Conservation (phyloP, 306 rosid genomes). For the Notholithocarpus densiflorus region DNA sequence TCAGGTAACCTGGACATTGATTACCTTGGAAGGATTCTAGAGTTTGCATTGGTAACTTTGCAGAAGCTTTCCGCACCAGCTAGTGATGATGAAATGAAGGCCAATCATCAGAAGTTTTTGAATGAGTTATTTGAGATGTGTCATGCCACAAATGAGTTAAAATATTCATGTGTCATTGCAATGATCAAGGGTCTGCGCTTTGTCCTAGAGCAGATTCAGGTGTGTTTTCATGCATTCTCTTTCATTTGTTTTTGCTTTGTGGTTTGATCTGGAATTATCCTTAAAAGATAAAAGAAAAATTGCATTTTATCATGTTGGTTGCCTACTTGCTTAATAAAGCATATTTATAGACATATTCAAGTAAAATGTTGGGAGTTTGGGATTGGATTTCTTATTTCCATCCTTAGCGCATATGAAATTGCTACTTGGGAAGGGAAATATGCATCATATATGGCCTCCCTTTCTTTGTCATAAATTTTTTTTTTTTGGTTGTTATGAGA, state of each 20-base stretch:
- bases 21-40: slow-evolving; percentile 79
- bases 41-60: slow-evolving; percentile 73
- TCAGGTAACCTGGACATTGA: slow-evolving; percentile 76
- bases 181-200: slow-evolving; percentile 80
- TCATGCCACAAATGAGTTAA: slow-evolving; percentile 44
- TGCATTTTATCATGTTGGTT: not conserved
- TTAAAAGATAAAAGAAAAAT: not conserved
- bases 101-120: slow-evolving; percentile 47
- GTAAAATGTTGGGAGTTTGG: not conserved
- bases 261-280: not conserved
- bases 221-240: slow-evolving; percentile 31
- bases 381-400: not conserved
- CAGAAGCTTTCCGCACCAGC: slow-evolving; percentile 82
- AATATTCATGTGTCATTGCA: slow-evolving; percentile 58
- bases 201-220: slow-evolving; percentile 92
- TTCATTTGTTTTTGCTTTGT: slow-evolving; percentile 1
- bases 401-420: too few species aligned
- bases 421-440: not conserved
- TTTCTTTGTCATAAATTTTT: not conserved
- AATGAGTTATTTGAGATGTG: slow-evolving; percentile 68
- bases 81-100: slow-evolving; percentile 63
- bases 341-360: not conserved
- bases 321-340: not conserved
- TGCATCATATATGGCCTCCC: not conserved
- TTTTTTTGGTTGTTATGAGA: not conserved